Conservation (phyloP, 1,284 basidiomycete species). For the Trametes versicolor region DNA sequence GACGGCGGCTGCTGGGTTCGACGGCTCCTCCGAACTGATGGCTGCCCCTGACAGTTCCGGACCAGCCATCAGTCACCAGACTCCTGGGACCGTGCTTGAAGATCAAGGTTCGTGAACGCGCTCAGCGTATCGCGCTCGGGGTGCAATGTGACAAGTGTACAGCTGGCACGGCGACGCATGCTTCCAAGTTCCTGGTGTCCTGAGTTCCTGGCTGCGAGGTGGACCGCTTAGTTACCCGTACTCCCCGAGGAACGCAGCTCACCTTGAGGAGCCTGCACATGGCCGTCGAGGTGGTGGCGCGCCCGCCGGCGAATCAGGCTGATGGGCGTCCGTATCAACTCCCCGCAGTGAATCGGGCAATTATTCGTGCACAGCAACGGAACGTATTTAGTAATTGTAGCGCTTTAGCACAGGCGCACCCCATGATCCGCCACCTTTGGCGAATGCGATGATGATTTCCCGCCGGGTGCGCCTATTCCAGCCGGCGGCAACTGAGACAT, state of each 20-base stretch:
- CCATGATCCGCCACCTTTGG: background rate
- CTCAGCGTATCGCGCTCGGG: background rate
- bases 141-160: background rate
- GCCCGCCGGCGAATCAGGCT: background rate
- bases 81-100: background rate
- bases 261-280: background rate
- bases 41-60: background rate
- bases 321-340: background rate
- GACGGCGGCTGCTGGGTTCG: background rate
- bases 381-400: background rate
- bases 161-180: background rate
- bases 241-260: background rate
- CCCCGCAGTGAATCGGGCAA: background rate
- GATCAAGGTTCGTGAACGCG: background rate
- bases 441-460: background rate
- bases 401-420: constrained; percentile 11
- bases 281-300: background rate
- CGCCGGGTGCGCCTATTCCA: background rate
- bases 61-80: background rate
- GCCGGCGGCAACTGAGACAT: constrained; percentile 3
- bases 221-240: background rate
- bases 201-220: background rate
- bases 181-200: background rate
- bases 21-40: background rate
- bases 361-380: constrained; percentile 7